Evolutionary conservation across 2,329 filamentous ascomycete species (phyloP).

Genomic region (Aspergillus sp.): DNA sequence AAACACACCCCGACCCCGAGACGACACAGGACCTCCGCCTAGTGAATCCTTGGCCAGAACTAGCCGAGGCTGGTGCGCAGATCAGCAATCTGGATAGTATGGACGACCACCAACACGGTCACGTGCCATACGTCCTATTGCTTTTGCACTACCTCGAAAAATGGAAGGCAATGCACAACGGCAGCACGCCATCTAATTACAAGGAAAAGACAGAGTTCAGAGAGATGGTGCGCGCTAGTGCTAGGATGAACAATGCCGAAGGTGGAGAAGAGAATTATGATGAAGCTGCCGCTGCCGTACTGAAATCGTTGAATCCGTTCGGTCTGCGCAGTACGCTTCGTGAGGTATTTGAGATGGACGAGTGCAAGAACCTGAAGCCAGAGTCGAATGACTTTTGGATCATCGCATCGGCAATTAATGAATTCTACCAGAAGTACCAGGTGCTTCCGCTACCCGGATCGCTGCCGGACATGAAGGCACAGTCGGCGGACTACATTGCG

Average conservation of each 20-base stretch:
- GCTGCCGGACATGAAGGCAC: slow-evolving; percentile 95
- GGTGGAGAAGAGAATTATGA: slow-evolving; percentile 96
- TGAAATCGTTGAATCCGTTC: slow-evolving; percentile 73
- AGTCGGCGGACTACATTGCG: slow-evolving; percentile 80
- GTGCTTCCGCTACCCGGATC: slow-evolving; percentile 77
- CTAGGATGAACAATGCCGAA: slow-evolving; percentile 67
- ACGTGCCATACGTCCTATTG: slow-evolving; percentile 79
- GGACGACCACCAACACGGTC: slow-evolving; percentile 76
- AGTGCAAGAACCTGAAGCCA: slow-evolving; percentile 42
- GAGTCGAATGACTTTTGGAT: slow-evolving; percentile 72
- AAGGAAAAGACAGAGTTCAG: slow-evolving; percentile 82
- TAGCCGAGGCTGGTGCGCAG: slow-evolving; percentile 58
- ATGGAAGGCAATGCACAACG: slow-evolving; percentile 68
- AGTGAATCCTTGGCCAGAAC: slow-evolving; percentile 76
- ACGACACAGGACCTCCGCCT: slow-evolving; percentile 79
- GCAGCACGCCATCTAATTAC: slow-evolving; percentile 64
- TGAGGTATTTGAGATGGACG: slow-evolving; percentile 69
- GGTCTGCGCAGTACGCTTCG: slow-evolving; percentile 62
- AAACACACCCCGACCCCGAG: slow-evolving; percentile 87
- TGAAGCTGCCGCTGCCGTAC: slow-evolving; percentile 77
- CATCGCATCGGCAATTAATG: slow-evolving; percentile 69
- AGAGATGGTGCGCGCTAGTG: slow-evolving; percentile 58
- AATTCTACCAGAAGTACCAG: slow-evolving; percentile 67
- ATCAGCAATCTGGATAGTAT: slow-evolving; percentile 63
- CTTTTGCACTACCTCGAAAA: slow-evolving; percentile 72